Conservation (phyloP, 768 basidiomycete genomes). For the Cyathus striatus region DNA sequence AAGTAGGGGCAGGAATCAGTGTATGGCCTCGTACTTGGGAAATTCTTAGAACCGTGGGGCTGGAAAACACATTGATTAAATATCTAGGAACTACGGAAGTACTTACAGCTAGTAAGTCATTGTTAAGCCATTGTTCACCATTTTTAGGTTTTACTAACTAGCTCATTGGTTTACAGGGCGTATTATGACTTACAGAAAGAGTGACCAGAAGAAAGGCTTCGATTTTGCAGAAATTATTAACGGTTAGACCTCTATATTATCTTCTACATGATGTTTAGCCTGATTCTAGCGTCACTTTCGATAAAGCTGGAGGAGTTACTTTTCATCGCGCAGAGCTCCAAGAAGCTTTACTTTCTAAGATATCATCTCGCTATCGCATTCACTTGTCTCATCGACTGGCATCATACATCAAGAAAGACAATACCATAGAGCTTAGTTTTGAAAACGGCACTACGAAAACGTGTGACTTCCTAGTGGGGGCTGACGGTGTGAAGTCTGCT, state of each 20-base stretch:
- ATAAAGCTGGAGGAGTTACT: constrained; percentile 16
- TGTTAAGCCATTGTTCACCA: not conserved
- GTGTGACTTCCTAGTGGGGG: constrained; percentile 44
- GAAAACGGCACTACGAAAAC: constrained; percentile 36
- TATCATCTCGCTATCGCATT: constrained; percentile 25
- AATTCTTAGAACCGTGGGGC: constrained; percentile 15
- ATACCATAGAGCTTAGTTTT: constrained; percentile 28
- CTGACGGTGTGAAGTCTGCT: constrained; percentile 31
- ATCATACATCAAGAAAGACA: constrained; percentile 26
- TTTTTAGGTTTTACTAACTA: not conserved
- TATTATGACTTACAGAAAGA: constrained; percentile 23
- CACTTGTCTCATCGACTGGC: constrained; percentile 38
- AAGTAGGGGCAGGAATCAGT: constrained; percentile 33
- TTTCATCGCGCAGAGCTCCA: constrained; percentile 52
- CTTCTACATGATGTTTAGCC: not conserved
- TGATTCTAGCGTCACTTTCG: not conserved
- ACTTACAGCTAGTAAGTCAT: constrained; percentile 5
- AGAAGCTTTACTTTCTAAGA: constrained; percentile 31
- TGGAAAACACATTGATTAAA: constrained; percentile 8
- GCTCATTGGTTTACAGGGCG: not conserved
- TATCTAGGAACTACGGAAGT: constrained; percentile 10
- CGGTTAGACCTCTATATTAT: constrained; percentile 9
- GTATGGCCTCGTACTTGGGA: constrained; percentile 24
- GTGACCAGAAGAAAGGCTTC: constrained; percentile 21
- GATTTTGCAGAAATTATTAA: constrained; percentile 19